Percentiles rank a stretch among this genome's conserved stretches.
Conservation (phyloP, 2,329 filamentous ascomycete species). For the Ceratocystis colombiana region DNA sequence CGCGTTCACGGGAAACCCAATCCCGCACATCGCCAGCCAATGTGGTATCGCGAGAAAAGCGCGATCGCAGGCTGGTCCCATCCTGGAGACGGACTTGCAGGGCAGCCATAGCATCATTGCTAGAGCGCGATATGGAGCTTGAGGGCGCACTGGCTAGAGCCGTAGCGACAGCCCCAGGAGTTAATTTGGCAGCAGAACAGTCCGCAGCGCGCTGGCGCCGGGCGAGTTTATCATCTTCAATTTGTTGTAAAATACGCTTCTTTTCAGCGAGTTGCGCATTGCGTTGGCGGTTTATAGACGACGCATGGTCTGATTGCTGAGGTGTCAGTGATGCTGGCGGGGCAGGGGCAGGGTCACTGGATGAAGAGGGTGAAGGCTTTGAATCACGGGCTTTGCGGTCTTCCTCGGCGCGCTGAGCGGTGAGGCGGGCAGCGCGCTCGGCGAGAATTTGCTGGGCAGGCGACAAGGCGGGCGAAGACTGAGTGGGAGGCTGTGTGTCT, state of each 20-base stretch:
- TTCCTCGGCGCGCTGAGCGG: constrained; percentile 33
- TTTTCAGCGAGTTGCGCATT: constrained; percentile 49
- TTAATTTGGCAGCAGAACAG: constrained; percentile 29
- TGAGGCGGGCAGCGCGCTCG: constrained; percentile 42
- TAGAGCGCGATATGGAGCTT: constrained; percentile 31
- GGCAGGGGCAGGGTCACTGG: constrained; percentile 28
- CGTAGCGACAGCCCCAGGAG: constrained; percentile 30
- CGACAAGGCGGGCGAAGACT: neutral
- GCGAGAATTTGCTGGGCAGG: constrained; percentile 36
- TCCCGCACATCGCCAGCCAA: constrained; percentile 57
- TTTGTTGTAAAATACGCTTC: constrained; percentile 59
- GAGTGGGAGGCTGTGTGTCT: neutral
- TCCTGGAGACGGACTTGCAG: constrained; percentile 77
- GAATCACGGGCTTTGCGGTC: constrained; percentile 29
- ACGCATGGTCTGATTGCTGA: constrained; percentile 39
- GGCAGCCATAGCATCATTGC: constrained; percentile 35
- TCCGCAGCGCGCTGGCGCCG: constrained; percentile 44
- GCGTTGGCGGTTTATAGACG: constrained; percentile 52
- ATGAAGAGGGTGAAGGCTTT: constrained; percentile 31
- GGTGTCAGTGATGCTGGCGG: constrained; percentile 25
- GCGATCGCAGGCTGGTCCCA: constrained; percentile 64
- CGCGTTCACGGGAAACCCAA: constrained; percentile 62
- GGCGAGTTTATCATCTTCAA: constrained; percentile 65
- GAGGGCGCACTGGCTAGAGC: constrained; percentile 32
- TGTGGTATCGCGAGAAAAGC: constrained; percentile 55